Percentiles rank a stretch among this genome's conserved stretches.
phyloP scores from a whole-genome alignment of 1,139 yeast species.

The Saccharomyces hybrid region DNA sequence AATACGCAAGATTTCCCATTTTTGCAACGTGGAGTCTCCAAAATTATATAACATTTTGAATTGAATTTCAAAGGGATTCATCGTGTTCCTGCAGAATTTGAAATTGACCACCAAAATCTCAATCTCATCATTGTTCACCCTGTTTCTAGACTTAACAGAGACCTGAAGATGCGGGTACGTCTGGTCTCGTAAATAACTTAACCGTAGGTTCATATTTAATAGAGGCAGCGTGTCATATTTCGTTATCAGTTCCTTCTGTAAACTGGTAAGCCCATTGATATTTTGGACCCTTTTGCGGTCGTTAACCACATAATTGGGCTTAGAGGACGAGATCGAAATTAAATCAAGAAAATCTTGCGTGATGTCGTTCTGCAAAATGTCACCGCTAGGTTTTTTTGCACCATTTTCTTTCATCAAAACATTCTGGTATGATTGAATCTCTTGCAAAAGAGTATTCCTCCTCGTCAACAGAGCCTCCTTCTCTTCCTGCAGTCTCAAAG shows the following conservation, averaged over 20 bases:
- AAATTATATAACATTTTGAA: neutral
- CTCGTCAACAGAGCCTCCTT: conserved; percentile 13
- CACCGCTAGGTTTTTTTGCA: conserved; percentile 5
- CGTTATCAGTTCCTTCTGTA: conserved; percentile 9
- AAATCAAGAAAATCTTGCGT: conserved; percentile 6
- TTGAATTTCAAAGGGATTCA: neutral
- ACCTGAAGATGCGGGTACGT: conserved; percentile 10
- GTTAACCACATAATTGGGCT: neutral
- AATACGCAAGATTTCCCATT: neutral
- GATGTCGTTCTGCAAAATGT: conserved; percentile 4
- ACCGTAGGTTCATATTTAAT: conserved; percentile 20
- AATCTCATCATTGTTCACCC: neutral
- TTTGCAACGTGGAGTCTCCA: neutral
- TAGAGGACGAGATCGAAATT: conserved; percentile 1
- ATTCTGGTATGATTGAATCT: conserved; percentile 9
- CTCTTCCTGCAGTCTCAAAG: conserved; percentile 15
- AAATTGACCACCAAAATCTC: neutral
- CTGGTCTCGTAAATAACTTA: conserved; percentile 12
- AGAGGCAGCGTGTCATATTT: conserved; percentile 25
- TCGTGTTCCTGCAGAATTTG: neutral
- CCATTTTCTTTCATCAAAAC: conserved; percentile 4
- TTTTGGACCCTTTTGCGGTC: neutral
- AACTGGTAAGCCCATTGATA: conserved; percentile 1
- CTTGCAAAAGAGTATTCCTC: conserved; percentile 14
- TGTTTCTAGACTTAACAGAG: conserved; percentile 2